These are phyloP conservation scores for Trichomonascaceae sp. DNA, from an alignment of 1,139 yeast genomes.

Conservation along the genomic window DNA sequence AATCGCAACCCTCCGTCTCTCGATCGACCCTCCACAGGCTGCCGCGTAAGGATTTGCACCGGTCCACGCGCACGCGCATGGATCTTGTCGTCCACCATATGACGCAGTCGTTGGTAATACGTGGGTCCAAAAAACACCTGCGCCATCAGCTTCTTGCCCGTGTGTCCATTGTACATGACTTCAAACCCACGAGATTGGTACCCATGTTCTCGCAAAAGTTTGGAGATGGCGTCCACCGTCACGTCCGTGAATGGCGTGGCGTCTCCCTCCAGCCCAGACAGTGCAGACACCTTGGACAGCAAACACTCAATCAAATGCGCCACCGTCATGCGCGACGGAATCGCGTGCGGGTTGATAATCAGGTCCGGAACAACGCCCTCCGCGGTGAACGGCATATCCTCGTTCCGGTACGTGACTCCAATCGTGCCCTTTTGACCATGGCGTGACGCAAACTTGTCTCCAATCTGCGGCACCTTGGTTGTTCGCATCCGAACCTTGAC, in stretches of 20 bases:
- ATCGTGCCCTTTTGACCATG: conserved; percentile 99
- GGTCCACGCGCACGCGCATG: conserved; percentile 99
- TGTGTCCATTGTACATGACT: conserved; percentile 96
- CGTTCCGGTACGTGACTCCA: conserved; percentile 97
- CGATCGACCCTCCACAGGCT: conserved; percentile 98
- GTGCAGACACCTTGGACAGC: conserved; percentile 84
- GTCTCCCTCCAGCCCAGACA: conserved; percentile 96
- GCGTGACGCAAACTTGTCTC: conserved; percentile 97
- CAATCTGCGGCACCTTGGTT: conserved; percentile 95
- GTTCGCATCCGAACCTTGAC: conserved; percentile 99
- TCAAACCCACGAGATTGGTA: conserved; percentile 98
- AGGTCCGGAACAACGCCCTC: conserved; percentile 96
- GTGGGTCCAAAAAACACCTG: conserved; percentile 99
- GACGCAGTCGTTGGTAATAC: conserved; percentile 94
- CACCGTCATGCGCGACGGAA: conserved; percentile 99
- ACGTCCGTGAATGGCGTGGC: conserved; percentile 98
- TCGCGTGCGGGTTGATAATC: conserved; percentile 96
- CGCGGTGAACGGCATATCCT: conserved; percentile 97
- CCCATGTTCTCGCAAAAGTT: conserved; percentile 83
- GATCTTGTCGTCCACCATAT: conserved; percentile 98
- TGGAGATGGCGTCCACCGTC: conserved; percentile 93
- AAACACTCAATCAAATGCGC: conserved; percentile 98
- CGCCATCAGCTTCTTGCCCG: conserved; percentile 95
- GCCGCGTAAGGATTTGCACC: conserved; percentile 93
- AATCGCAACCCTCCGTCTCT: conserved; percentile 99